Percentiles rank a stretch among this genome's conserved stretches.
phyloP scores from a whole-genome alignment of 192 early-diverging fungal species.

The Phycomyces nitens region DNA sequence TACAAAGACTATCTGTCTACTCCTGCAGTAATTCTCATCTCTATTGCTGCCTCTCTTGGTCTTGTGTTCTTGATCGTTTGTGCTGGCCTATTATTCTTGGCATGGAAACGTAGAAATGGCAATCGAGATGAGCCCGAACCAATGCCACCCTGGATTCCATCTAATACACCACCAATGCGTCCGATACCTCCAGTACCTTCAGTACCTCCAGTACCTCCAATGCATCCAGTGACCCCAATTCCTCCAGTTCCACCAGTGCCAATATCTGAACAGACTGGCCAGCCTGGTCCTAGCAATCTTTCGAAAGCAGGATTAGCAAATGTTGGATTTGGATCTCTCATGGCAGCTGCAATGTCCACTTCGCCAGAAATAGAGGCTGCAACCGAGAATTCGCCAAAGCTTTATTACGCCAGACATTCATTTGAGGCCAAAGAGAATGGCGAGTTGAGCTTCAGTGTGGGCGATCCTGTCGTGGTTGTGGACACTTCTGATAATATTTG shows the following conservation, averaged over 20 bases:
- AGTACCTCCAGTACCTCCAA: not conserved
- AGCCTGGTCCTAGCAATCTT: too few species aligned
- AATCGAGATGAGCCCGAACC: not conserved
- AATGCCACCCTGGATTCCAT: constrained; percentile 8
- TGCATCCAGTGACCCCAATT: too few species aligned
- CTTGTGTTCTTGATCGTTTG: constrained; percentile 61
- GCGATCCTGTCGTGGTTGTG: constrained; percentile 66
- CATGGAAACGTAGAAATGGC: constrained; percentile 13
- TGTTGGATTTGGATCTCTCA: constrained; percentile 1
- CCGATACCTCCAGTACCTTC: not conserved
- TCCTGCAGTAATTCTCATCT: constrained; percentile 63
- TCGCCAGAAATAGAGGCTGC: not conserved
- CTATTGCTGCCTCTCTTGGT: constrained; percentile 61
- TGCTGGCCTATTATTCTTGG: constrained; percentile 49
- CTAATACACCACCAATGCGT: not conserved
- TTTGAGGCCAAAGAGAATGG: constrained; percentile 70
- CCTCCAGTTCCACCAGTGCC: too few species aligned
- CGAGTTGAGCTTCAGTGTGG: constrained; percentile 62
- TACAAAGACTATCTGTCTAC: constrained; percentile 37
- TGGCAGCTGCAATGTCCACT: not conserved
- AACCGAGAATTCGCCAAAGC: constrained; percentile 21
- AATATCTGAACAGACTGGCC: too few species aligned
- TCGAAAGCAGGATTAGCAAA: too few species aligned
- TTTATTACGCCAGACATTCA: constrained; percentile 66
- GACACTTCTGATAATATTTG: constrained; percentile 76